Base-by-base conservation (phyloP, 306 rosid species). In the Fragaria vesca region DNA sequence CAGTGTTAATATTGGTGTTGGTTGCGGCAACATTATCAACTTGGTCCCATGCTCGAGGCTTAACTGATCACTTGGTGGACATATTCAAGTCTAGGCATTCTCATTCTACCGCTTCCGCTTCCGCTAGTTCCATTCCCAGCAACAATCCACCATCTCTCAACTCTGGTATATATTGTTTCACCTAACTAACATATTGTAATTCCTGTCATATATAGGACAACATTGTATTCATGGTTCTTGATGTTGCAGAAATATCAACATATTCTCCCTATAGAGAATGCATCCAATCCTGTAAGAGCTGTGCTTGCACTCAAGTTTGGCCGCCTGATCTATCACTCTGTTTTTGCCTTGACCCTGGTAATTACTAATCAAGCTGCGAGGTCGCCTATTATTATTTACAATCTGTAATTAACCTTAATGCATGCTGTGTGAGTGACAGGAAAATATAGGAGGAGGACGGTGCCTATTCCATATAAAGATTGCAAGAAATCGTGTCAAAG, bases 241-340 rank as follows among this genome's bases (percentile, higher is more conserved):
- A 52, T 54, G 6, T 4, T 4, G 24, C 63, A 57, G 32, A 57
- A 57, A 21, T 8, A 24, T 2, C 30, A 21, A 57, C 24, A 28
- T 21, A 21, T 3, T 57, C 63, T n/a, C 63, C 63, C 15, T 57
- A 57, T 24, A 57, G 12, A 57, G 32, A 57, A 57, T 57, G 63
- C n/a, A 57, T 57, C 32, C 63, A 57, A 24, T 57, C 63, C 63
- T 57, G 63, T 24, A 57, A 57, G 32, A 57, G 1, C 15, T 57
- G 63, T 57, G 63, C 63, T 57, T 21, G 63, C 30, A 57, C 63
- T 21, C 63, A 57, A 57, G 63, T 57, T 21, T 57, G 63, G 32
- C 63, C 63, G 63, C 63, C 63, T 57, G 63, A 57, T 57, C 20
- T 57, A 21, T 57, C 63, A 57, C 63, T 57, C 32, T 57, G 32